Evolutionary conservation across 1,284 basidiomycete species (phyloP).

Genomic region (Ganoderma multipileum): DNA sequence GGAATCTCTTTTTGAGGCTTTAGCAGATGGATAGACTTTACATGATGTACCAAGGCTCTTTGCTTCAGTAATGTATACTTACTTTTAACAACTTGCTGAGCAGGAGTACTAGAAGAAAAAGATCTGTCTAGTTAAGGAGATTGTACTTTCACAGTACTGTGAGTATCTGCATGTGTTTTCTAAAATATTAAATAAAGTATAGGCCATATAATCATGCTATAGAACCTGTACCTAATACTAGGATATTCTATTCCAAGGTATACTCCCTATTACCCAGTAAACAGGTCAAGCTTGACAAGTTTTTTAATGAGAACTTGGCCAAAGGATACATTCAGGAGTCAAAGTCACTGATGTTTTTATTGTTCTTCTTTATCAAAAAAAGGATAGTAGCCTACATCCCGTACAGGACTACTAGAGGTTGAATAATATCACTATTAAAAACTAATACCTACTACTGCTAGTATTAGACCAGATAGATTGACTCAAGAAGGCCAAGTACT

Average conservation of each 20-base stretch:
- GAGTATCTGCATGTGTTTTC: too few relatives aligned
- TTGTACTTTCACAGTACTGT: too few relatives aligned
- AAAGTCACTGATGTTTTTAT: constrained; percentile 37
- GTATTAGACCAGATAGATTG: constrained; percentile 1
- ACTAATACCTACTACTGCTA: constrained; percentile 15
- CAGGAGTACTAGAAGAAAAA: too few relatives aligned
- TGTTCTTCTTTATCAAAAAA: constrained; percentile 49
- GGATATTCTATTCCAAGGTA: constrained; percentile 9
- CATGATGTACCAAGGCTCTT: neutral
- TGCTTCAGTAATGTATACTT: neutral
- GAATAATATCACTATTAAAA: constrained; percentile 36
- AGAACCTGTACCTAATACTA: constrained; percentile 7
- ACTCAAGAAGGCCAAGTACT: constrained; percentile 1
- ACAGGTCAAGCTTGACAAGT: constrained; percentile 20
- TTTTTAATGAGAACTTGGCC: constrained; percentile 41
- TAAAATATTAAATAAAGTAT: neutral
- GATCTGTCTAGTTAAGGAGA: too few relatives aligned
- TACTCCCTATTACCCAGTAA: constrained; percentile 12
- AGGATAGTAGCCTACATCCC: constrained; percentile 42
- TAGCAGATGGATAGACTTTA: neutral
- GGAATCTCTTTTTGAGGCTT: too few relatives aligned
- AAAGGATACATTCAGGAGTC: constrained; percentile 34
- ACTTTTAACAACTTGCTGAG: too few relatives aligned
- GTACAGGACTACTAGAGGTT: constrained; percentile 39
- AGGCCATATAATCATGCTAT: constrained; percentile 16